Evolutionary conservation across 768 basidiomycete species (phyloP).

Genomic region (Chlorophyllum brunneum): DNA sequence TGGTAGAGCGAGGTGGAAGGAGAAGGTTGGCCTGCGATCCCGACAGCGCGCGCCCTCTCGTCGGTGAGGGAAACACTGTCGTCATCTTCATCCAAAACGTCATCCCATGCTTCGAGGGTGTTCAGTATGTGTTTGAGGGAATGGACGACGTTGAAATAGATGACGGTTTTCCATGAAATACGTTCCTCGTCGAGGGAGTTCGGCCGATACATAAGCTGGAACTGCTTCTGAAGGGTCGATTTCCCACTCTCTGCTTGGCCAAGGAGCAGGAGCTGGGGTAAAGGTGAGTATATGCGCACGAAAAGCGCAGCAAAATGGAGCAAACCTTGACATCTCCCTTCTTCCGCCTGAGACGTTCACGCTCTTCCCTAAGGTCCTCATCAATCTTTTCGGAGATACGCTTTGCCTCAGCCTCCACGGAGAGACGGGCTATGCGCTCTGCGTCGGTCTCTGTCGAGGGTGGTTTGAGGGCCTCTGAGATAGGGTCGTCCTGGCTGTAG

Average conservation of each 20-base stretch:
- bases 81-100: constrained; percentile 47
- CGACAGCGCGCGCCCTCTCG: constrained; percentile 24
- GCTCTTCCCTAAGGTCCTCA: constrained; percentile 70
- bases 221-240: constrained; percentile 74
- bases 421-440: constrained; percentile 58
- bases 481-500: constrained; percentile 74
- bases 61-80: constrained; percentile 25
- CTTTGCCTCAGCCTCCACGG: constrained; percentile 69
- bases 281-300: constrained; percentile 34
- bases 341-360: constrained; percentile 57
- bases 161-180: constrained; percentile 67
- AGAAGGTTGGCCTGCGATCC: constrained; percentile 35
- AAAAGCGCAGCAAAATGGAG: constrained; percentile 9
- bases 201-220: constrained; percentile 79
- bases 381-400: constrained; percentile 79
- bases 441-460: constrained; percentile 60
- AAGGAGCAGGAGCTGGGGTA: constrained; percentile 58
- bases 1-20: constrained; percentile 36
- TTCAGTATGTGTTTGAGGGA: constrained; percentile 67
- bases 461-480: constrained; percentile 63
- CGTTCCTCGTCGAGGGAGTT: constrained; percentile 66
- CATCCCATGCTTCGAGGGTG: constrained; percentile 61
- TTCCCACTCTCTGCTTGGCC: constrained; percentile 81
- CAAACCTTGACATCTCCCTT: constrained; percentile 72
- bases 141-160: constrained; percentile 74